phyloP scores from a whole-genome alignment of 495 filamentous ascomycete genomes.

The Saxispiralis lemnorum region DNA sequence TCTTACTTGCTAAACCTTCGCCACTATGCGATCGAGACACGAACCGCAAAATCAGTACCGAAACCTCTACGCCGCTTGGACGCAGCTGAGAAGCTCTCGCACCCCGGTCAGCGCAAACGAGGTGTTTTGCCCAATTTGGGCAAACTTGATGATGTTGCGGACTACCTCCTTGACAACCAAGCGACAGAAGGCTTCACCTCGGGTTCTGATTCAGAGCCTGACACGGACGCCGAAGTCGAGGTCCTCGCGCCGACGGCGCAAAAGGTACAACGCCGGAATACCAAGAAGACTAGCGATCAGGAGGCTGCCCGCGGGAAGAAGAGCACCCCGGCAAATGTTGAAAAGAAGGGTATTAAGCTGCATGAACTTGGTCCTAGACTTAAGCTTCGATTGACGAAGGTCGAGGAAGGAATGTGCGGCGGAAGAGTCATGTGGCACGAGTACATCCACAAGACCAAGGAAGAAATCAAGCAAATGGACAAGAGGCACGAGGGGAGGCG shows the following conservation, averaged over 20 bases:
- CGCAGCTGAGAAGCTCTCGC: slow-evolving; percentile 57
- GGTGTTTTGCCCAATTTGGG: slow-evolving; percentile 67
- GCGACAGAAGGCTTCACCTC: slow-evolving; percentile 76
- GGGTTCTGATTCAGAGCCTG: slow-evolving; percentile 77
- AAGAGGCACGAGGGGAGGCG: slow-evolving; percentile 58
- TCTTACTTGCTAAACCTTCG: slow-evolving; percentile 75
- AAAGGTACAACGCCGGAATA: slow-evolving; percentile 40
- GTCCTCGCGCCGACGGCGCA: slow-evolving; percentile 56
- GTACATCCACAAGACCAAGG: slow-evolving; percentile 62
- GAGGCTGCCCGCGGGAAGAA: not conserved
- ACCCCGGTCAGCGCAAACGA: slow-evolving; percentile 39
- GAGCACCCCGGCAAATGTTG: slow-evolving; percentile 30
- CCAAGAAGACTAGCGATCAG: slow-evolving; percentile 26
- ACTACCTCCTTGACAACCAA: slow-evolving; percentile 77
- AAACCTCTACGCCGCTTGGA: slow-evolving; percentile 67
- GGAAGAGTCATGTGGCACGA: slow-evolving; percentile 98
- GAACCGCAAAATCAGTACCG: slow-evolving; percentile 51
- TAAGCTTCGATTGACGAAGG: slow-evolving; percentile 78
- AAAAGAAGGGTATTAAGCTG: slow-evolving; percentile 78
- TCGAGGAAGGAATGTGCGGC: slow-evolving; percentile 82
- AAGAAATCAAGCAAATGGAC: slow-evolving; percentile 61
- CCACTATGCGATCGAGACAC: slow-evolving; percentile 85
- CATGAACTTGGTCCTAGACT: slow-evolving; percentile 84
- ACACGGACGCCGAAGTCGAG: slow-evolving; percentile 92
- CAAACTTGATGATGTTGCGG: slow-evolving; percentile 79